Conservation (phyloP, 2,329 filamentous ascomycete species). For the Neonectria sp. region DNA sequence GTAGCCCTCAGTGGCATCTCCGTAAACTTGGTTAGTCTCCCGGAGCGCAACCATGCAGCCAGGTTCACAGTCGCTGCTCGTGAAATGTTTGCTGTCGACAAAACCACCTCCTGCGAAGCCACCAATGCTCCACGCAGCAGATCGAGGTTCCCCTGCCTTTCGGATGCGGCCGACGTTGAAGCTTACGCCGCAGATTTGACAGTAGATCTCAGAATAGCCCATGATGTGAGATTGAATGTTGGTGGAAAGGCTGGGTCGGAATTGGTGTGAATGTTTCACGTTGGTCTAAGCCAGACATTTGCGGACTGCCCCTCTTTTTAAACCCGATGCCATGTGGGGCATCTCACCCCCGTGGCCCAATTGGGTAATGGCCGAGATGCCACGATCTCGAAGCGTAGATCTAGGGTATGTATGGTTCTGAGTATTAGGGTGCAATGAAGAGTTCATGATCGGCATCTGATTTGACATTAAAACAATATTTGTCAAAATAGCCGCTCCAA, state of each 20-base stretch:
- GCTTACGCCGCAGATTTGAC: constrained; percentile 49
- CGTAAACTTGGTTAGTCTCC: background rate
- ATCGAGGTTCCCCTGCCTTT: constrained; percentile 37
- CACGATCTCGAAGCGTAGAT: too few species aligned
- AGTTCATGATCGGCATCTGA: background rate
- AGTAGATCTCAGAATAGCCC: constrained; percentile 37
- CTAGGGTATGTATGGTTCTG: background rate
- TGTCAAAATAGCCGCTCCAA: too few species aligned
- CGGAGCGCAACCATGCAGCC: background rate
- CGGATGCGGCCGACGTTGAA: constrained; percentile 48
- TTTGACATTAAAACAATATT: too few species aligned
- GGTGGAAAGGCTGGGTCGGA: background rate
- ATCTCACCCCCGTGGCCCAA: background rate
- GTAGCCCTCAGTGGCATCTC: accelerated
- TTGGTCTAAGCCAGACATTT: too few species aligned
- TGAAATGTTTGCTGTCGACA: constrained; percentile 7
- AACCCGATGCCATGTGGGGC: background rate
- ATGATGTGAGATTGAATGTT: constrained; percentile 3
- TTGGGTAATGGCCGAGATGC: background rate
- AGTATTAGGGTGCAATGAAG: background rate
- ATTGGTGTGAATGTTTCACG: too few species aligned
- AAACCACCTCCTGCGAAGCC: constrained; percentile 12
- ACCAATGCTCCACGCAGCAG: constrained; percentile 32
- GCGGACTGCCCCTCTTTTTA: background rate
- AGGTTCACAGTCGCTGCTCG: background rate